These are phyloP conservation scores for Tardiomyces blankii DNA, from an alignment of 1,139 yeast species.

Conservation along the genomic window DNA sequence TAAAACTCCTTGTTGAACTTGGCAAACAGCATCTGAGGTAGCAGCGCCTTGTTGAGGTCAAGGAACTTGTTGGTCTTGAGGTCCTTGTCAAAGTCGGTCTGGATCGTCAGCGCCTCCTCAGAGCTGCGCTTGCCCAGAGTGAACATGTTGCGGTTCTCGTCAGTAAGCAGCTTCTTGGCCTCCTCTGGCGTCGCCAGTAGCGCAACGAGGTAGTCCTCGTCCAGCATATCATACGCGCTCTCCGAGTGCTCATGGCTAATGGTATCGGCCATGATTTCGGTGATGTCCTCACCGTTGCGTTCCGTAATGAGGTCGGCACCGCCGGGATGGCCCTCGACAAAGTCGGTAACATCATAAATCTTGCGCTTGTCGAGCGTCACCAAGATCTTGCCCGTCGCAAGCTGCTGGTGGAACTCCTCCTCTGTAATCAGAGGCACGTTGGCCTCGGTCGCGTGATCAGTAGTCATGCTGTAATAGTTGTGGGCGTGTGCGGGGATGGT, in stretches of 20 bases:
- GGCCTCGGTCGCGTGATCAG: neutral
- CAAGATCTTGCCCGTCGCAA: neutral
- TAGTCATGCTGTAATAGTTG: neutral
- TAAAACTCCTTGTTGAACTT: constrained; percentile 78
- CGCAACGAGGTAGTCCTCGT: constrained; percentile 58
- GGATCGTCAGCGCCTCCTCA: constrained; percentile 58
- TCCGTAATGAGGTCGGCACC: constrained; percentile 68
- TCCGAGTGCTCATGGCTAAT: constrained; percentile 70
- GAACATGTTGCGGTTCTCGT: constrained; percentile 18
- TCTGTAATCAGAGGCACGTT: neutral
- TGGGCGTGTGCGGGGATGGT: too few species aligned
- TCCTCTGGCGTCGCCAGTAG: constrained; percentile 54
- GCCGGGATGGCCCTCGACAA: constrained; percentile 79
- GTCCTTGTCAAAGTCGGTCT: constrained; percentile 69
- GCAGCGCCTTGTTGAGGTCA: constrained; percentile 71
- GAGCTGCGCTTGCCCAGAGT: constrained; percentile 23
- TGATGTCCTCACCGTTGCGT: constrained; percentile 76
- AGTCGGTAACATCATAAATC: constrained; percentile 71
- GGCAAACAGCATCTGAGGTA: constrained; percentile 66
- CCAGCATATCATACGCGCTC: constrained; percentile 78
- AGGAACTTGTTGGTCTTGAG: constrained; percentile 69
- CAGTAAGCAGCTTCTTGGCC: constrained; percentile 38
- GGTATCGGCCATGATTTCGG: constrained; percentile 63
- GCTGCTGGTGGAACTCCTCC: neutral
- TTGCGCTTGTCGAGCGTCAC: constrained; percentile 68